Conservation (phyloP, 257 asterid genomes). For the Rehmannia glutinosa region DNA sequence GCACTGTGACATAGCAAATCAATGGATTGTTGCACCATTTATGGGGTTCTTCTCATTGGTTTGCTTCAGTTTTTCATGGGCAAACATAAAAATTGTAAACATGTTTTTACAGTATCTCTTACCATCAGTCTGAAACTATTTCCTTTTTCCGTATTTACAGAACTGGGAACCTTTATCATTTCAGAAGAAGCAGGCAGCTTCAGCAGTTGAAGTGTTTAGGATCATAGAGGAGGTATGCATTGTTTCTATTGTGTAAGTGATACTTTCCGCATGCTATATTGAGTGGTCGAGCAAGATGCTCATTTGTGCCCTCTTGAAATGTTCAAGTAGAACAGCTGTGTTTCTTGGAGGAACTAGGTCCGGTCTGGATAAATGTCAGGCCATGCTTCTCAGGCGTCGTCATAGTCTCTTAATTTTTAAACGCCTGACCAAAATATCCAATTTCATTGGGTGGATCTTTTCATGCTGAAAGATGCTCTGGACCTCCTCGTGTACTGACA, state of each 20-base stretch:
- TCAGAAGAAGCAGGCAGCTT: slow-evolving; percentile 93
- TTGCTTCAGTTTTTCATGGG: slow-evolving; percentile 3
- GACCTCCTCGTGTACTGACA: too few species aligned
- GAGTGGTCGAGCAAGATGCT: background rate
- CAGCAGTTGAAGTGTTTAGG: slow-evolving; percentile 97
- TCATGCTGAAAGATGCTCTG: slow-evolving; percentile 10
- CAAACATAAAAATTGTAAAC: background rate
- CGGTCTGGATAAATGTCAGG: background rate
- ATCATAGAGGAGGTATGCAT: slow-evolving; percentile 85
- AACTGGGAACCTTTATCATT: slow-evolving; percentile 88
- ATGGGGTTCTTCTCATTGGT: slow-evolving; percentile 8
- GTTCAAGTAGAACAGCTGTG: too few species aligned
- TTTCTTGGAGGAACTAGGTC: background rate
- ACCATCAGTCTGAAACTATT: background rate
- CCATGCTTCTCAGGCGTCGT: background rate
- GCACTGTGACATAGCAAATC: slow-evolving; percentile 4
- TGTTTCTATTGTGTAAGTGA: slow-evolving; percentile 2
- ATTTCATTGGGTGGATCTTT: background rate
- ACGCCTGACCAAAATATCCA: background rate
- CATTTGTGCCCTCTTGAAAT: slow-evolving; percentile 6
- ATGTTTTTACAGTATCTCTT: background rate
- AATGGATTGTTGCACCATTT: slow-evolving; percentile 1
- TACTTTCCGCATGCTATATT: background rate
- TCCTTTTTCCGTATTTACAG: slow-evolving; percentile 36
- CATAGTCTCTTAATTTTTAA: slow-evolving; percentile 1